phyloP scores from a whole-genome alignment of 1,284 basidiomycete species.

The Meira miltonrushii region DNA sequence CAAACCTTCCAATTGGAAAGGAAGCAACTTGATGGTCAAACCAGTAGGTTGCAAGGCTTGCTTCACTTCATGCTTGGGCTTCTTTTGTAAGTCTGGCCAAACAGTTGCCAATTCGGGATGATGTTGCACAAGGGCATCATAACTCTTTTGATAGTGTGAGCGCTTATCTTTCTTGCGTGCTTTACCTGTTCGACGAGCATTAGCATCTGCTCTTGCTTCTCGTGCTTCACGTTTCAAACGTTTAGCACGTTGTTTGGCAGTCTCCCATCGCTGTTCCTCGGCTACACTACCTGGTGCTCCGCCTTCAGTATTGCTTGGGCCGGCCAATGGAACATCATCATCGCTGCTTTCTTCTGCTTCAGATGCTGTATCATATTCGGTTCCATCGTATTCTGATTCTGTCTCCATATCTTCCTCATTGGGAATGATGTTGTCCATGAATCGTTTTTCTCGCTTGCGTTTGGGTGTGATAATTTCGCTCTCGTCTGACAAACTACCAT shows the following conservation, averaged over 20 bases:
- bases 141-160: conserved; percentile 23
- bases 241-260: conserved; percentile 33
- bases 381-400: no score
- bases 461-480: no score
- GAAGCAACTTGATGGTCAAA: conserved; percentile 60
- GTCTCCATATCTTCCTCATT: no score
- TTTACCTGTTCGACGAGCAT: background rate
- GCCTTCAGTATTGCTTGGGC: background rate
- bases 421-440: no score
- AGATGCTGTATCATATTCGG: background rate
- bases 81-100: conserved; percentile 75
- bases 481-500: no score
- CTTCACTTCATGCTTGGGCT: conserved; percentile 58
- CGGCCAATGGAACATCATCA: conserved; percentile 4
- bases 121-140: conserved; percentile 23
- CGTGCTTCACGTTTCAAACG: conserved; percentile 23
- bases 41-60: conserved; percentile 64
- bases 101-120: conserved; percentile 70
- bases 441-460: no score
- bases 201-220: conserved; percentile 7
- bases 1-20: conserved; percentile 82
- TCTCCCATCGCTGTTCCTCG: conserved; percentile 36
- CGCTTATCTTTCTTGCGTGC: conserved; percentile 11
- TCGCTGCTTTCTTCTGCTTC: background rate
- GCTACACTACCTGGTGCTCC: conserved; percentile 11